Percentiles rank a stretch among this genome's conserved stretches.
Conservation (phyloP, 495 filamentous ascomycete species). For the Neurospora intermedia region DNA sequence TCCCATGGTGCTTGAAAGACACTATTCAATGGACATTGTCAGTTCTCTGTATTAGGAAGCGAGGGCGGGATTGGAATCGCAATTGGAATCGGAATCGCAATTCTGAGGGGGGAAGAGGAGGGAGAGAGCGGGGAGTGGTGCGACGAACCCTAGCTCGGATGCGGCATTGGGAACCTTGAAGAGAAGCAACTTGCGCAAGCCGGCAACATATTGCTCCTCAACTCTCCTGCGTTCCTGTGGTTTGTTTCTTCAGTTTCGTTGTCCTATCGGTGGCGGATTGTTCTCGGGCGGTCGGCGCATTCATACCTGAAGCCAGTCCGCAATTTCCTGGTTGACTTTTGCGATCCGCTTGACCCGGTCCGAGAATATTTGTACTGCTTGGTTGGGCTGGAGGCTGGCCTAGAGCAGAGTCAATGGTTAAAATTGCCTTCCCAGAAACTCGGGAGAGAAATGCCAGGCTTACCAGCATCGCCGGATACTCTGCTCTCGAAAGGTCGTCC, state of each 20-base stretch:
- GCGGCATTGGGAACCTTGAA: conserved; percentile 61
- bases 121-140: background rate
- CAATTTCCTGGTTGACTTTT: conserved; percentile 81
- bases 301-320: conserved; percentile 91
- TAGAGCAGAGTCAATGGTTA: conserved; percentile 22
- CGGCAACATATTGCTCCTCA: conserved; percentile 82
- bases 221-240: conserved; percentile 82
- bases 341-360: conserved; percentile 83
- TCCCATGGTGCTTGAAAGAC: conserved; percentile 90
- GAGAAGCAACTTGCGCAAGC: conserved; percentile 67
- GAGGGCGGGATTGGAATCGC: background rate
- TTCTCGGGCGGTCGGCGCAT: conserved; percentile 6
- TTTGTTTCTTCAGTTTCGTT: conserved; percentile 15
- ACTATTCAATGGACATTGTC: conserved; percentile 34
- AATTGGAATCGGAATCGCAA: background rate
- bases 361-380: conserved; percentile 73
- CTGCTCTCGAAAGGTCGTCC: conserved; percentile 74
- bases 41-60: conserved; percentile 10
- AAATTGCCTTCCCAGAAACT: background rate
- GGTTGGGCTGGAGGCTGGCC: conserved; percentile 72
- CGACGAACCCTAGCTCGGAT: conserved; percentile 71
- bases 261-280: background rate
- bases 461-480: conserved; percentile 96
- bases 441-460: conserved; percentile 20
- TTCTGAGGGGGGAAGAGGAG: conserved; percentile 1